Evolutionary conservation across 1,284 basidiomycete species (phyloP), one percentile per base, ranked within the genome.

Genomic region (Moniliophthora roreri): DNA sequence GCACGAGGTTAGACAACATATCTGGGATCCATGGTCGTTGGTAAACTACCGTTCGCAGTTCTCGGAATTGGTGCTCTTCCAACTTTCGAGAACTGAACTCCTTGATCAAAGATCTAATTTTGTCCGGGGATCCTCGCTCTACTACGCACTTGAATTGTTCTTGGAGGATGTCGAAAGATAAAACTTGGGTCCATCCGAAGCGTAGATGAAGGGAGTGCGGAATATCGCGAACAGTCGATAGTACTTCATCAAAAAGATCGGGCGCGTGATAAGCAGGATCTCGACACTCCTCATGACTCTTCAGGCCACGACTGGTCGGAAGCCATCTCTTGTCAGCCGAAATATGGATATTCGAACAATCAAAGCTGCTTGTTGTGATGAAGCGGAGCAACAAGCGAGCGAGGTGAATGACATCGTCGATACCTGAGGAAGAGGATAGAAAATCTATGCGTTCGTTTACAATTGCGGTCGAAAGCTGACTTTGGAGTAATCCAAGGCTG

Each of bases 21-120:
- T 69, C 66, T 0, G 72, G 73, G 24, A 75, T 66, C 73, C 73
- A 75, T 15, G 57, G 50, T 7, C 53, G 50, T 4, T 56, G 60
- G 4, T 40, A 44, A 4, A 65, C 61, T 7, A 61, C 57, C 2
- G 15, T 36, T 13, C 51, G 48, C 5, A 74, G 49, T 11, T 20
- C 32, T 2, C 39, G 21, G 1, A 67, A 34, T 4, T 72, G 62
- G 1, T 50, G 53, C 10, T 63, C 57, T n/a, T 38, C 60, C 21
- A 67, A 60, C 5, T 49, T 18, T 3, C 69, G 63, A n/a, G 28
- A 36, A 18, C 66, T 62, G n/a, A 74, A 58, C 45, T 72, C 68
- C 38, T 63, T 63, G 42, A 73, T 58, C 9, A 72, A 56, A 11
- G n/a, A 45, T 6, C 44, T 42, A 15, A 63, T 50, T 39, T 52